These are phyloP conservation scores for Magnolia changhungtana DNA, from an alignment of 164 flowering plant genomes.

Conservation along the genomic window DNA sequence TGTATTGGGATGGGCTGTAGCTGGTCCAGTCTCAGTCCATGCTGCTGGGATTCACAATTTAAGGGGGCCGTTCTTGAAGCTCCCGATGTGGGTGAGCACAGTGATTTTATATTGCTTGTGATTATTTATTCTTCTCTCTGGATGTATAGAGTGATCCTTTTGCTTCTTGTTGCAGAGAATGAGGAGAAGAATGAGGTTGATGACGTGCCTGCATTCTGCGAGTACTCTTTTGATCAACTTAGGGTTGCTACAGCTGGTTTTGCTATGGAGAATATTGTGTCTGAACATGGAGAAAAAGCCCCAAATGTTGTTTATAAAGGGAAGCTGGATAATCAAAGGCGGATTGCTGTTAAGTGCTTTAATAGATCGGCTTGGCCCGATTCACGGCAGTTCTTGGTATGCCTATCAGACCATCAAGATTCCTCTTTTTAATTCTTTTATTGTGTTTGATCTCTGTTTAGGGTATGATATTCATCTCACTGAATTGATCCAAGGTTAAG, in stretches of 20 bases:
- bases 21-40: slow-evolving; percentile 43
- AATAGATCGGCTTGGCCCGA: slow-evolving; percentile 93
- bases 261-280: slow-evolving; percentile 85
- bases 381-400: slow-evolving; percentile 78
- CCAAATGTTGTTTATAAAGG: slow-evolving; percentile 96
- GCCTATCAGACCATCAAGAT: neutral
- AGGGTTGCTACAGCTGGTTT: slow-evolving; percentile 82
- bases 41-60: slow-evolving; percentile 44
- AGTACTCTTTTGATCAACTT: slow-evolving; percentile 71
- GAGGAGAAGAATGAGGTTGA: slow-evolving; percentile 46
- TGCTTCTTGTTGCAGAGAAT: slow-evolving; percentile 36
- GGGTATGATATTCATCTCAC: neutral
- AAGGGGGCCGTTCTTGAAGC: slow-evolving; percentile 42
- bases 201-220: slow-evolving; percentile 62
- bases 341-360: slow-evolving; percentile 85
- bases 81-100: slow-evolving; percentile 43
- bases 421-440: neutral
- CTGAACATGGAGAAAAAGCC: slow-evolving; percentile 96
- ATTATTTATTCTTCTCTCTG: neutral
- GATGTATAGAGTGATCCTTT: slow-evolving; percentile 1
- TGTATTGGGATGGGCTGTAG: slow-evolving; percentile 54
- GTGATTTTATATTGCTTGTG: neutral
- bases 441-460: neutral
- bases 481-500: neutral
- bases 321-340: slow-evolving; percentile 64